Evolutionary conservation across 768 basidiomycete genomes (phyloP), one percentile per base, ranked within the genome.

Genomic region (Lentinus tigrinus): DNA sequence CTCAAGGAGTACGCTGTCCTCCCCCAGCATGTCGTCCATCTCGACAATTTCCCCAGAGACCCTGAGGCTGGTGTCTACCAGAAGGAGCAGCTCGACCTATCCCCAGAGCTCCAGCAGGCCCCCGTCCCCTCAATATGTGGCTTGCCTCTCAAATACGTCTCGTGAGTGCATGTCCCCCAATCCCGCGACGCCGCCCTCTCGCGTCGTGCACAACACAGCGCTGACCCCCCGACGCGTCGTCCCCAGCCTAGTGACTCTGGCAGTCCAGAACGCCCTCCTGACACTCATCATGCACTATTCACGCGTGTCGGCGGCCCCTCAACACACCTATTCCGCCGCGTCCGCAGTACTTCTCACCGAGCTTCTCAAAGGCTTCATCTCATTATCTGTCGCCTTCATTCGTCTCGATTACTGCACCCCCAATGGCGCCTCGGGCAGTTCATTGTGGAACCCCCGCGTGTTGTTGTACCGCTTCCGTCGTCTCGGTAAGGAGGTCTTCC

Each of bases 201-300:
- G 24, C 39, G 27, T 38, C 47, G 16, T 10, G 19, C 43, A 7
- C 6, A 26, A 3, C 43, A 14, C 13, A 26, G 34, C 34, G 3
- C 47, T 56, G 13, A 57, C 54, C 52, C 34, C 48, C 37, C 17
- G 39, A 26, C 43, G 7, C 27, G 37, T 14, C 23, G 1, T 31
- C 42, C 39, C n/a, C 68, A 92, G 90, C 51, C 80, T 92, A 56
- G 79, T 91, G 58, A 89, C 87, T n/a, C 81, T 95, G 70, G 93
- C 93, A 49, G 82, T 94, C 50, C 95, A 98, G 77, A 98, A 98
- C 75, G 93, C 93, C 21, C 76, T 85, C 55, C 71, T 98, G 55
- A 91, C 93, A 34, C 84, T 98, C 72, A 89, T 98, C 71, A 95
- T 98, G 91, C 95, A 97, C 77, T 92, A 96, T 74, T 97, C 96